These are phyloP conservation scores for Dillenia turbinata DNA, from an alignment of 164 flowering plant species.

Conservation along the genomic window DNA sequence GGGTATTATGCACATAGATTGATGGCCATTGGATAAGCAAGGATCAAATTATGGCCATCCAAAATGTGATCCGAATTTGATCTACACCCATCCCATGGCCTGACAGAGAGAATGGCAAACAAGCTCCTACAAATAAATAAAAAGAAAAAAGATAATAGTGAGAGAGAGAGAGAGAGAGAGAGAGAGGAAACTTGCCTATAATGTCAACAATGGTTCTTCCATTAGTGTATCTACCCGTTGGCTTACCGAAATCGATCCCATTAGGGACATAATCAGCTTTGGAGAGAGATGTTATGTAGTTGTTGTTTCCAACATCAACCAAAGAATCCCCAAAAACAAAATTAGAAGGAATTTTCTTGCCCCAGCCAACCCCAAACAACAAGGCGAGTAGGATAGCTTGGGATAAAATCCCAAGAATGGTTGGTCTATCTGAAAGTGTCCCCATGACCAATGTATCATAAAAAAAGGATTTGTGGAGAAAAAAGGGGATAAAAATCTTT, in stretches of 20 bases:
- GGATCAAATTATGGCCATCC: no score
- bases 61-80: no score
- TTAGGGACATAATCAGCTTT: slow-evolving; percentile 60
- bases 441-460: slow-evolving; percentile 6
- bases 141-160: not conserved
- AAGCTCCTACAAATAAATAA: not conserved
- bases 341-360: slow-evolving; percentile 31
- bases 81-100: no score
- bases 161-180: not conserved
- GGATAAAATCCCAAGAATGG: slow-evolving; percentile 2
- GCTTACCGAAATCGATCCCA: slow-evolving; percentile 67
- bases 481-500: no score
- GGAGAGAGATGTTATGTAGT: slow-evolving; percentile 61
- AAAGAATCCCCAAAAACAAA: slow-evolving; percentile 82
- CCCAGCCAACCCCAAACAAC: slow-evolving; percentile 14
- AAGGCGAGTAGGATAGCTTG: not conserved
- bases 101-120: no score
- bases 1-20: no score
- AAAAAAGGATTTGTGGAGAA: no score
- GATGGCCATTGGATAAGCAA: no score
- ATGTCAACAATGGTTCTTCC: slow-evolving; percentile 74
- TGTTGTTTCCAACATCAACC: slow-evolving; percentile 81
- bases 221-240: slow-evolving; percentile 74
- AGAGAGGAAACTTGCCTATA: slow-evolving; percentile 36
- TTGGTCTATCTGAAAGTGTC: not conserved